Conservation (phyloP, 108 stramenopile genomes). For the Skeletonema costatum region DNA sequence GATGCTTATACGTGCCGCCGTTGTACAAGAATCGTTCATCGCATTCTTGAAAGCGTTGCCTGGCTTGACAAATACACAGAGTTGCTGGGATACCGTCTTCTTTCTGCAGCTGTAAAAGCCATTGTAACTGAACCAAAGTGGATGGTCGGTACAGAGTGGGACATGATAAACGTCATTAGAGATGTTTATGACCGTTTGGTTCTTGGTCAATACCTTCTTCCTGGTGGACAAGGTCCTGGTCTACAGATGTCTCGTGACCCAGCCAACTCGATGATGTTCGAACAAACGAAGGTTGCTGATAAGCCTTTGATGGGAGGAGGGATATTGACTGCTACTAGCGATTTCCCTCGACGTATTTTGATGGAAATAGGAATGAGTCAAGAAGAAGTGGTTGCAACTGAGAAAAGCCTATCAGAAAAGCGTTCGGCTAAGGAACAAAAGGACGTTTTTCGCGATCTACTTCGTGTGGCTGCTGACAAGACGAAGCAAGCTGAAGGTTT, state of each 20-base stretch:
- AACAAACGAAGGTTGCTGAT: conserved; percentile 81
- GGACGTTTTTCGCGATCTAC: conserved; percentile 74
- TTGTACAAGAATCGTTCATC: conserved; percentile 83
- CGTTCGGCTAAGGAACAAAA: conserved; percentile 89
- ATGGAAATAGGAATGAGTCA: conserved; percentile 65
- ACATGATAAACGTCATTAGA: conserved; percentile 86
- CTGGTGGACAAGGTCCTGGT: conserved; percentile 88
- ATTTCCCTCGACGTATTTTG: conserved; percentile 74
- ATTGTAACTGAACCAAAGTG: conserved; percentile 88
- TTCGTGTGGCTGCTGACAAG: conserved; percentile 79
- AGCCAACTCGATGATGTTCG: conserved; percentile 45
- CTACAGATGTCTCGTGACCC: conserved; percentile 57
- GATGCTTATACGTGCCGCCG: conserved; percentile 89
- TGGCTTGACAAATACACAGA: conserved; percentile 84
- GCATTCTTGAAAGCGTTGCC: conserved; percentile 82
- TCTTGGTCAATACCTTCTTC: conserved; percentile 78
- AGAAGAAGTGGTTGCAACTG: conserved; percentile 58
- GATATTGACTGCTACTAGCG: conserved; percentile 68
- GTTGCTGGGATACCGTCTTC: conserved; percentile 73
- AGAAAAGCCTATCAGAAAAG: conserved; percentile 63
- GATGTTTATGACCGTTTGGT: conserved; percentile 88
- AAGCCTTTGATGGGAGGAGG: conserved; percentile 86
- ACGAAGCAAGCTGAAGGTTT: conserved; percentile 48
- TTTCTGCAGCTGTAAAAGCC: conserved; percentile 66
- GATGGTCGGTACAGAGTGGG: conserved; percentile 94